Evolutionary conservation across 2,329 filamentous ascomycete genomes (phyloP), one percentile per base, ranked within the genome.

Genomic region (Alternaria triticimaculans): DNA sequence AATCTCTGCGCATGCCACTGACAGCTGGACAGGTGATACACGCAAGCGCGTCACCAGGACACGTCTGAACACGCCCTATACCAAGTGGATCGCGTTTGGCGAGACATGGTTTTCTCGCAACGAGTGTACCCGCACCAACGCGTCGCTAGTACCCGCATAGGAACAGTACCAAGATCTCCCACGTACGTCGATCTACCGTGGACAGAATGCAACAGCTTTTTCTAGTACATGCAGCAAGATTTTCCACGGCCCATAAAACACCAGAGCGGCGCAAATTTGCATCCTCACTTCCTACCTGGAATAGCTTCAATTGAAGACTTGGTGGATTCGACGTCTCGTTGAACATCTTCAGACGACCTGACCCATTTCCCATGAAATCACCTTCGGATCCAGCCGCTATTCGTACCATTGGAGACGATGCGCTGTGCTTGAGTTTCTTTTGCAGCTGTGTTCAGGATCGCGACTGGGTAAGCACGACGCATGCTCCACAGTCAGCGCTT

Each of bases 21-120:
- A 37, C 33, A 41, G 33, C 15, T 41, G 8, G 33, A 18, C 30
- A 15, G 33, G 33, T 23, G 21, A 28, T 45, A 37, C 59, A 44
- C 54, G 33, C 54, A 58, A 62, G 37, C 55, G 54, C 54, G 26
- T 58, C 49, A 55, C 44, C 25, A 51, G 20, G 15, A 61, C 37
- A 30, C 23, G 37, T 41, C 55, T 49, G 18, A 37, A 43, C 46
- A 45, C 53, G 58, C 45, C 44, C 11, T 61, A 15, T 15, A 37
- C 55, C 53, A 57, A 43, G 58, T 61, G 58, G 58, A 61, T 56
- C 51, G 20, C 15, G 20, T 48, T 46, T 37, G 14, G 51, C 25
- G 44, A 46, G 41, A 25, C 49, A 57, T 43, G 26, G 44, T 48
- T 57, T 46, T 41, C 37, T 44, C 44, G 21, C 26, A 43, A 53